phyloP scores from a whole-genome alignment of 208 protist species.

The Crithidia sp. region DNA sequence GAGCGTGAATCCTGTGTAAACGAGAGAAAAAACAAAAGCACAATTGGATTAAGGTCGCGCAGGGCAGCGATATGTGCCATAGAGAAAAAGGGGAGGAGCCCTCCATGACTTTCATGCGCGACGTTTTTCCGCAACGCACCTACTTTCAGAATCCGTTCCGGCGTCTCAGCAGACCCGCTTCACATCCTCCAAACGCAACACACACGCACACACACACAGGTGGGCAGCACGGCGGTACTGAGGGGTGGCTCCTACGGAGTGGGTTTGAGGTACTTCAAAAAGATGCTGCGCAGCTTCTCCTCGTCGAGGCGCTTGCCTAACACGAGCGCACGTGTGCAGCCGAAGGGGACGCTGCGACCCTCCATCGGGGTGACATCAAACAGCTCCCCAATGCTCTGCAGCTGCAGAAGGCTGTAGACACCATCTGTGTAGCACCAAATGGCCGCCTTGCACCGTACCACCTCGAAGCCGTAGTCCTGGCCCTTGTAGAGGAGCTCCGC shows the following conservation, averaged over 20 bases:
- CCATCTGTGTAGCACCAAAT: conserved; percentile 65
- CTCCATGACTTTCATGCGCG: no score
- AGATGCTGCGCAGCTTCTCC: conserved; percentile 64
- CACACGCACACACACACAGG: no score
- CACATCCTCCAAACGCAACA: no score
- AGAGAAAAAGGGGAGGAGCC: conserved; percentile 11
- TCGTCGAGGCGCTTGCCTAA: conserved; percentile 72
- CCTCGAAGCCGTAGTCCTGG: conserved; percentile 75
- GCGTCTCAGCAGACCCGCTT: no score
- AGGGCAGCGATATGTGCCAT: not conserved
- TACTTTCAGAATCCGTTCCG: no score
- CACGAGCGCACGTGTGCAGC: conserved; percentile 75
- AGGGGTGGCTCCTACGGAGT: conserved; percentile 22
- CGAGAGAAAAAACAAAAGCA: conserved; percentile 1
- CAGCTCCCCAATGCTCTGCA: conserved; percentile 86
- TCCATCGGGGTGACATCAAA: conserved; percentile 88
- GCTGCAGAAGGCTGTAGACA: conserved; percentile 68
- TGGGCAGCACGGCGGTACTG: not conserved
- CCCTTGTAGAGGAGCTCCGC: conserved; percentile 75
- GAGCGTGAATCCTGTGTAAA: not conserved
- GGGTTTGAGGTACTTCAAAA: conserved; percentile 63
- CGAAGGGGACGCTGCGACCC: conserved; percentile 65
- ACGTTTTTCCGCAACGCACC: no score
- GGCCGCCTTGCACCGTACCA: conserved; percentile 91
- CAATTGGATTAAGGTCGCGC: not conserved